phyloP scores from a whole-genome alignment of 768 basidiomycete species.

The Pleurotus eryngii region DNA sequence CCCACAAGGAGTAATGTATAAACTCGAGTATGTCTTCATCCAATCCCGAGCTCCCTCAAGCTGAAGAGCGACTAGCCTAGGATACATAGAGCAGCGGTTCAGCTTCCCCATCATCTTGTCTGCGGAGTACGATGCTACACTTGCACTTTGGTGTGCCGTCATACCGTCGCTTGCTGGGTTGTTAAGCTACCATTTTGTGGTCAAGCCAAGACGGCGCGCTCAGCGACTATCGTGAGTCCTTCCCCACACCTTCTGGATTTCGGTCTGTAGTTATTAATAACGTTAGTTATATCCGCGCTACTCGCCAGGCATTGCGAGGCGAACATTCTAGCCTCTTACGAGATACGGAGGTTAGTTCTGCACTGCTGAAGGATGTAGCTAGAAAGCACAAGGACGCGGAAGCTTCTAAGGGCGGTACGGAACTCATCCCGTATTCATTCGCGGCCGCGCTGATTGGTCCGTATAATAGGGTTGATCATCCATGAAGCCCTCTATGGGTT shows the following conservation, averaged over 20 bases:
- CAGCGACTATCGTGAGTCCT: constrained; percentile 49
- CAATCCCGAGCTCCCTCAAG: constrained; percentile 3
- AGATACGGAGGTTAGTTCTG: constrained; percentile 60
- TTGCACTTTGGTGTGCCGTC: constrained; percentile 50
- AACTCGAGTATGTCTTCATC: constrained; percentile 49
- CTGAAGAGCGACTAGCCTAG: constrained; percentile 36
- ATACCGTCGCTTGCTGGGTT: constrained; percentile 52
- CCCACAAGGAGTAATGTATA: constrained; percentile 46
- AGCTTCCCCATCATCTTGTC: constrained; percentile 57
- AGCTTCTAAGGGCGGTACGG: constrained; percentile 60
- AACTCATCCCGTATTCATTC: too few relatives aligned
- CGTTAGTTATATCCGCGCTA: constrained; percentile 63
- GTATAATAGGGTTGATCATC: constrained; percentile 65
- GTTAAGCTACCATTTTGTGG: constrained; percentile 53
- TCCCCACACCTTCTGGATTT: constrained; percentile 2
- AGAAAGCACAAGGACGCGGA: constrained; percentile 62
- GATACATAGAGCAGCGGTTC: constrained; percentile 56
- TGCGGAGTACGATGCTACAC: constrained; percentile 37
- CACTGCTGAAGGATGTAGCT: constrained; percentile 66
- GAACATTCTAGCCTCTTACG: constrained; percentile 56
- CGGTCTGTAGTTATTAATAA: constrained; percentile 1
- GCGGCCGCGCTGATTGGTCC: neutral
- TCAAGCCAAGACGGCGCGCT: constrained; percentile 52
- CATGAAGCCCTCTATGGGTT: constrained; percentile 72
- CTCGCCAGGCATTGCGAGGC: constrained; percentile 58